Base-by-base conservation (phyloP, 2,329 filamentous ascomycete species). In the Fusarium brevicatenulatum region DNA sequence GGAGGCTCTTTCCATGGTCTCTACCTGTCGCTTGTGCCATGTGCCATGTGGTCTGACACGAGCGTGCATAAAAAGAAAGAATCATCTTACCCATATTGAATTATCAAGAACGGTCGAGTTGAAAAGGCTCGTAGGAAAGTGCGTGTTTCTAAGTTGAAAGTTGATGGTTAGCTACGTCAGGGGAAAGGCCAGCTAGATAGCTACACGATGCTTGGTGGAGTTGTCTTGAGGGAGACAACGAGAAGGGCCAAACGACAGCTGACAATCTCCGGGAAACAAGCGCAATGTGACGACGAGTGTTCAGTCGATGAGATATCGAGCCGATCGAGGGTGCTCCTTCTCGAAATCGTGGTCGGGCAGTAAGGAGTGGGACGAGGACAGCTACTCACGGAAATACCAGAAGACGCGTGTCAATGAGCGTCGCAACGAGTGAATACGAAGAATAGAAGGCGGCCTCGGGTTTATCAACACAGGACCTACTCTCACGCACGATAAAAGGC, bases 71-170 rank as follows among this genome's bases (percentile, higher is more conserved):
- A 78, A 79, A 80, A 79, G 77, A 82, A 82, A 78, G 76, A 77
- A 63, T 63, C 61, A 72, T 79, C 82, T 83, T 83, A 83, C 82
- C 82, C 82, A 83, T 83, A 80, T 78, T 78, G 77, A 82, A 81
- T 70, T 81, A 79, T 80, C 80, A 82, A 78, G 80, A 82, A 76
- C 80, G 79, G 72, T 79, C 80, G 79, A 73, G 74, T 73, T 77
- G 71, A 66, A 73, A 76, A 62, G 63, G 74, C 67, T 74, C 61
- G 71, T 70, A 74, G 75, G 78, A 80, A 82, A 77, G 80, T 70
- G 70, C 77, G 74, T 67, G 63, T 77, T 79, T 78, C 79, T 73
- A 63, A 43, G 46, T 44, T 44, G 34, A 54, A 42, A 49, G 32
- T 46, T 21, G 63, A 40, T 36, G 60, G 77, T 78, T 72, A 80